Evolutionary conservation across 495 filamentous ascomycete species (phyloP), one percentile per base, ranked within the genome.

Genomic region (Neurospora sp.): DNA sequence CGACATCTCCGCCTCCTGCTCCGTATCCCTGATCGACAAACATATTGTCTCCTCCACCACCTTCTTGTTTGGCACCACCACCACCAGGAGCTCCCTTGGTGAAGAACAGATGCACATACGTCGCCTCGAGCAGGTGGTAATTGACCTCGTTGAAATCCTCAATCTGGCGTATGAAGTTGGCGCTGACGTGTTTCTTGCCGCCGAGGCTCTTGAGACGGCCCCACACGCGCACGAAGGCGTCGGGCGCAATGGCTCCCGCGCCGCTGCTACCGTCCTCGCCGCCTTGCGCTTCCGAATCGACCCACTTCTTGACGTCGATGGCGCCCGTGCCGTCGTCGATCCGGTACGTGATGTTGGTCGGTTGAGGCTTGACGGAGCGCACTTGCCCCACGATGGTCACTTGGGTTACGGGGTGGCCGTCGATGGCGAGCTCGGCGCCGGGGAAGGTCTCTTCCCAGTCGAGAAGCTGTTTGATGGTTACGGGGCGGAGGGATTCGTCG

Each of bases 241-340:
- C 91, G 75, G 91, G 85, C 10, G 78, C 76, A 74, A 85, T 83
- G 16, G 14, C 35, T n/a, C n/a, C n/a, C 11, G 20, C 10, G n/a
- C 10, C 46, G 20, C 46, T 20, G 46, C 46, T 54, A 23, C 49
- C 49, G 11, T 27, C 23, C 20, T 60, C 49, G 5, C 49, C 42
- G 77, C 70, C 69, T 84, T 79, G 39, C 78, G 87, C 87, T 72
- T 86, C 85, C 3, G 83, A 83, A 83, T 97, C 93, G 27, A 94
- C 84, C 93, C 93, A 98, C 81, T 93, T 89, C 86, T 97, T 98
- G 49, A 93, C 94, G 85, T 99, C 96, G 72, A 97, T 90, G 38
- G 89, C 86, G 73, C 93, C 96, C 1, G 96, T 98, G 82, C 96
- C 96, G 84, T 99, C 96, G 83, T 98, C 96, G 76, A 98, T 83